These are phyloP conservation scores for Solanum aculeatissimum DNA, from an alignment of 305 asterid species.

Conservation along the genomic window DNA sequence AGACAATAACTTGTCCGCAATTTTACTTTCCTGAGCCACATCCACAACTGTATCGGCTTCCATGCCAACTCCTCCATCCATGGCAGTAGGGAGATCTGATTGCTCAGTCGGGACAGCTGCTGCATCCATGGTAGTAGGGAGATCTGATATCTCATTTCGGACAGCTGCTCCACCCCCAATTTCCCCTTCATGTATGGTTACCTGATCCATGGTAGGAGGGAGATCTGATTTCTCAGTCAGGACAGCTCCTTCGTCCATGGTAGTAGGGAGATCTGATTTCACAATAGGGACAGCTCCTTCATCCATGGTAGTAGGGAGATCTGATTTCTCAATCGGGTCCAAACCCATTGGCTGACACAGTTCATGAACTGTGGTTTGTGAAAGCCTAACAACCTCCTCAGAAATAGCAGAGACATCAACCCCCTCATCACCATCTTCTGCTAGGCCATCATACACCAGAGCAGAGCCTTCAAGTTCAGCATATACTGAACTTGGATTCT, in stretches of 20 bases:
- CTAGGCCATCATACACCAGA: conserved; percentile 13
- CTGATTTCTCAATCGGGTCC: conserved; percentile 13
- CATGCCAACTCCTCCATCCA: not conserved
- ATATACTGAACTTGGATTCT: conserved; percentile 13
- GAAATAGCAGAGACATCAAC: conserved; percentile 12
- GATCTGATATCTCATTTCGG: not conserved
- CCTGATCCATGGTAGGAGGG: not conserved
- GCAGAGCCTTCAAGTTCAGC: conserved; percentile 15
- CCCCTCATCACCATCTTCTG: not conserved
- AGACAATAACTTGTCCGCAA: conserved; percentile 2
- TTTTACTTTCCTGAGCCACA: conserved; percentile 5
- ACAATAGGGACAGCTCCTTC: conserved; percentile 16
- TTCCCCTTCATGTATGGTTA: no score
- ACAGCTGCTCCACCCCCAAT: not conserved
- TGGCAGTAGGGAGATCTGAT: not conserved
- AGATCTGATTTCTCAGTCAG: conserved; percentile 20
- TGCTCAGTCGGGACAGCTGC: not conserved
- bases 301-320: conserved; percentile 11
- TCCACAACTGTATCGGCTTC: conserved; percentile 14
- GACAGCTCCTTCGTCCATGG: conserved; percentile 9
- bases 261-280: conserved; percentile 16
- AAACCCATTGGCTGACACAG: conserved; percentile 12
- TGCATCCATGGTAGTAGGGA: not conserved
- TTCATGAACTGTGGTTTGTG: conserved; percentile 8
- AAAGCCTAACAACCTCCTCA: conserved; percentile 15